These are phyloP conservation scores for Pichia membranifaciens DNA, from an alignment of 805 yeast species.

Conservation along the genomic window DNA sequence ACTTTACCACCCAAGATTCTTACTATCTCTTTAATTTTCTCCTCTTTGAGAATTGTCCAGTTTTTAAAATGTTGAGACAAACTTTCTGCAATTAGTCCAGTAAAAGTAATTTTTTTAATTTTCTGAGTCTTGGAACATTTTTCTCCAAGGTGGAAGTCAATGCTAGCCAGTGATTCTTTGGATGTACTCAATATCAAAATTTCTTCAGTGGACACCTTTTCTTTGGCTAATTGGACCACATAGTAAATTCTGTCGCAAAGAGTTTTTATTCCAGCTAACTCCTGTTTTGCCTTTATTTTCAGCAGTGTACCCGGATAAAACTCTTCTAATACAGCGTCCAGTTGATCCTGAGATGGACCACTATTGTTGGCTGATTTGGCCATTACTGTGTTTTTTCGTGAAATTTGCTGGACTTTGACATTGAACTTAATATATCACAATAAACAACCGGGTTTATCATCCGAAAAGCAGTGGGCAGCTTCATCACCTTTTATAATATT, in stretches of 20 bases:
- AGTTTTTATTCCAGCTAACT: background rate
- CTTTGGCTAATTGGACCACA: background rate
- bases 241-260: slow-evolving; percentile 4
- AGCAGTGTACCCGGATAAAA: background rate
- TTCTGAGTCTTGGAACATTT: background rate
- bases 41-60: slow-evolving; percentile 2
- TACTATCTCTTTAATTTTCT: background rate
- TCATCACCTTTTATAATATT: too few relatives aligned
- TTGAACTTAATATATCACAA: too few relatives aligned
- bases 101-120: background rate
- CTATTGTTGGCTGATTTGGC: too few relatives aligned
- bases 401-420: too few relatives aligned
- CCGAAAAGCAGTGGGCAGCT: too few relatives aligned
- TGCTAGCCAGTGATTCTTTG: background rate
- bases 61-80: background rate
- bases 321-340: too few relatives aligned
- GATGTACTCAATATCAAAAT: slow-evolving; percentile 5
- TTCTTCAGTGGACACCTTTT: background rate
- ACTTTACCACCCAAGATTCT: background rate
- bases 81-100: background rate
- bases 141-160: background rate
- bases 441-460: too few relatives aligned
- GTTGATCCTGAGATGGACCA: too few relatives aligned
- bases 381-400: too few relatives aligned
- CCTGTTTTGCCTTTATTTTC: background rate